Conservation (phyloP, 2,329 filamentous ascomycete species). For the Moelleriella libera region DNA sequence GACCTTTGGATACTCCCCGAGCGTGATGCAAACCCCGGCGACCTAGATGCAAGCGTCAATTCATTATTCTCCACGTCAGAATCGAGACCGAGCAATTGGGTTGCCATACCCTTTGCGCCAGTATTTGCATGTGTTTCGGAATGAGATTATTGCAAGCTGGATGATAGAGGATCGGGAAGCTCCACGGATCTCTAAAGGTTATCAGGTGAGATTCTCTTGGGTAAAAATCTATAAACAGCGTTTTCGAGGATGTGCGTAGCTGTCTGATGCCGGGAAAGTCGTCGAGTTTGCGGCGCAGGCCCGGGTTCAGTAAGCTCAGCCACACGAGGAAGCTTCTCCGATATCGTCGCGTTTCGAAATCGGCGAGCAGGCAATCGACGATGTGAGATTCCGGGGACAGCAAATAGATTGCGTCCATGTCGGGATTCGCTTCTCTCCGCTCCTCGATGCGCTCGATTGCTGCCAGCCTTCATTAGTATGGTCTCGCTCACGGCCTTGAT, state of each 20-base stretch:
- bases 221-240: constrained; percentile 77
- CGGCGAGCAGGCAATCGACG: constrained; percentile 85
- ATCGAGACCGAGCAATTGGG: not conserved
- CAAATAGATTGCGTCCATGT: constrained; percentile 92
- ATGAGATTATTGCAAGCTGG: constrained; percentile 79
- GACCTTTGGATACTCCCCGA: constrained; percentile 90
- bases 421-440: constrained; percentile 64
- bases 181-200: constrained; percentile 89
- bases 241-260: constrained; percentile 66
- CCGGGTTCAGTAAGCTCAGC: constrained; percentile 61
- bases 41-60: constrained; percentile 12
- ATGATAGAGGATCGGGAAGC: constrained; percentile 86
- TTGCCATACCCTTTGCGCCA: constrained; percentile 70
- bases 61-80: not conserved
- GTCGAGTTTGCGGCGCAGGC: constrained; percentile 61
- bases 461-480: constrained; percentile 20
- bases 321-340: constrained; percentile 69
- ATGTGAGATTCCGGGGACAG: constrained; percentile 76
- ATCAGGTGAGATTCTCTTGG: constrained; percentile 84
- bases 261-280: constrained; percentile 53
- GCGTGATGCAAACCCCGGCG: constrained; percentile 61
- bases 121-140: constrained; percentile 63
- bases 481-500: too few relatives aligned
- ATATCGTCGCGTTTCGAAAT: constrained; percentile 78
- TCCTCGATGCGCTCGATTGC: constrained; percentile 93